Conservation (phyloP, 306 rosid species). For the Sphenostylis stenocarpa region DNA sequence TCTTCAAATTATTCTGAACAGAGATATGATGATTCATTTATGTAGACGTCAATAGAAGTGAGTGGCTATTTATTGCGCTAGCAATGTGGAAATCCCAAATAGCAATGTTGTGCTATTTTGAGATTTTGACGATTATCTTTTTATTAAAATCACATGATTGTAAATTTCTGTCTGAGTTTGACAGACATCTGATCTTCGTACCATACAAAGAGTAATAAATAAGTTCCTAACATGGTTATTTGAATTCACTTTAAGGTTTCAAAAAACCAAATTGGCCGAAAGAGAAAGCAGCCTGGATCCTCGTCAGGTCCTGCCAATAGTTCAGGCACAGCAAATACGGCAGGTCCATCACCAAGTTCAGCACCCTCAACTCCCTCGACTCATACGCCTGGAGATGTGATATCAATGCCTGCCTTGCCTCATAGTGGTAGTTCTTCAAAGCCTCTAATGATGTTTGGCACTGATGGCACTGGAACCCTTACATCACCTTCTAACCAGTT, state of each 20-base stretch:
- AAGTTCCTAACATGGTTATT: slow-evolving; percentile 48
- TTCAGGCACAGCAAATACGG: slow-evolving; percentile 93
- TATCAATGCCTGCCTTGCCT: slow-evolving; percentile 94
- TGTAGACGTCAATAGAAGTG: background rate
- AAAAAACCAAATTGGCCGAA: slow-evolving; percentile 94
- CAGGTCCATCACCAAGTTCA: slow-evolving; percentile 98
- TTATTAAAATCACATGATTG: background rate
- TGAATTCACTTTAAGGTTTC: slow-evolving; percentile 67
- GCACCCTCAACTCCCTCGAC: slow-evolving; percentile 99
- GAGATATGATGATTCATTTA: slow-evolving; percentile 3
- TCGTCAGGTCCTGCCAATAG: slow-evolving; percentile 99
- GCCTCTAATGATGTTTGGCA: slow-evolving; percentile 80
- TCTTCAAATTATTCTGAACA: slow-evolving; percentile 13
- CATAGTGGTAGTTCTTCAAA: slow-evolving; percentile 85
- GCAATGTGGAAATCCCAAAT: slow-evolving; percentile 9
- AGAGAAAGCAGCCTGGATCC: slow-evolving; percentile 95
- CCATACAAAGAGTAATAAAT: background rate
- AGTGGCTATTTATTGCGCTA: background rate
- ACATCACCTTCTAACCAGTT: slow-evolving; percentile 92
- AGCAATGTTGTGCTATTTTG: background rate
- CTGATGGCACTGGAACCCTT: slow-evolving; percentile 82
- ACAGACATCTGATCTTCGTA: background rate
- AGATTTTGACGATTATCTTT: background rate
- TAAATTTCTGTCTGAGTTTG: slow-evolving; percentile 20
- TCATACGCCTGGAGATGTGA: slow-evolving; percentile 97